Evolutionary conservation across 352 stramenopile genomes (phyloP).

Genomic region (Phytophthora gonapodyides): DNA sequence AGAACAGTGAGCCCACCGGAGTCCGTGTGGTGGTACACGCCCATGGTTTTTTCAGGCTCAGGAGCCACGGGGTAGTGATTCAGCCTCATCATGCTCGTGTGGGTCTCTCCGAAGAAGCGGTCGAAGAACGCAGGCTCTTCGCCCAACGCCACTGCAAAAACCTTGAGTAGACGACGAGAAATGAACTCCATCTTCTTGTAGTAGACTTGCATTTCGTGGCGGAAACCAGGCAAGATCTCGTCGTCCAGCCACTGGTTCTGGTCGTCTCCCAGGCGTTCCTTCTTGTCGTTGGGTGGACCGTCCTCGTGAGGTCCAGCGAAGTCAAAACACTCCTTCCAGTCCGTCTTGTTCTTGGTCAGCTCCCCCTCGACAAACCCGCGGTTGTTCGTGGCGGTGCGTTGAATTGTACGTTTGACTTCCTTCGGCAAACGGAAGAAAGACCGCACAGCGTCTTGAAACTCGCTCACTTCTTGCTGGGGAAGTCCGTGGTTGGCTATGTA

Average conservation of each 20-base stretch:
- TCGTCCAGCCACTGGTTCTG: conserved; percentile 82
- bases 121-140: conserved; percentile 53
- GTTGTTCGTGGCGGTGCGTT: conserved; percentile 75
- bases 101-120: conserved; percentile 51
- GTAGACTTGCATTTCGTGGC: conserved; percentile 40
- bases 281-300: conserved; percentile 37
- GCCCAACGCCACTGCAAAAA: conserved; percentile 54
- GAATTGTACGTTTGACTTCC: conserved; percentile 57
- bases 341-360: conserved; percentile 92
- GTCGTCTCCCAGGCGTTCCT: conserved; percentile 80
- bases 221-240: conserved; percentile 54
- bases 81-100: conserved; percentile 88
- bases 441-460: conserved; percentile 64
- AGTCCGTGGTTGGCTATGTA: conserved; percentile 89
- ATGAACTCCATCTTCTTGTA: conserved; percentile 57
- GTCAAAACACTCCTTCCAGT: conserved; percentile 93
- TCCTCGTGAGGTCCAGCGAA: conserved; percentile 45
- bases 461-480: conserved; percentile 50
- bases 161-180: conserved; percentile 48
- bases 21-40: conserved; percentile 62
- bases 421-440: conserved; percentile 86
- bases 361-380: conserved; percentile 94
- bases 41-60: conserved; percentile 47
- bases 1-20: conserved; percentile 45
- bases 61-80: conserved; percentile 90